Evolutionary conservation across 495 filamentous ascomycete genomes (phyloP).

Genomic region (Tuber borchii): DNA sequence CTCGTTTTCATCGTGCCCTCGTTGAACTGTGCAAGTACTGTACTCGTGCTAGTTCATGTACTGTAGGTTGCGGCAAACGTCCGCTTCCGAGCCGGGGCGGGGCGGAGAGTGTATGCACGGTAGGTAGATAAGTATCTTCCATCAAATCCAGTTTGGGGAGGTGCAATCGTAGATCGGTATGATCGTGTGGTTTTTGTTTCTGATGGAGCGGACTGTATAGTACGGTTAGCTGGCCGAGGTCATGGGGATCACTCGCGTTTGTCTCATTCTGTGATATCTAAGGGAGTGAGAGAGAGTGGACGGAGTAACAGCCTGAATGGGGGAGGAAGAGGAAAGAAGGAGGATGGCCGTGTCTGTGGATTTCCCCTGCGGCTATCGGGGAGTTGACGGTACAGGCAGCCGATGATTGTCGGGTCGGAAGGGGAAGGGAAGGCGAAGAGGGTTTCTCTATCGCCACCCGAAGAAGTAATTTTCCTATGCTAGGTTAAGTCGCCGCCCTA

Average conservation of each 20-base stretch:
- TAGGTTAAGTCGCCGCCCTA: background rate
- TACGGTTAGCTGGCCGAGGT: background rate
- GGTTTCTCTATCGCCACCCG: no score
- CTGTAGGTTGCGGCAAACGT: background rate
- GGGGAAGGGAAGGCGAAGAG: background rate
- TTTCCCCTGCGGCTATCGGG: background rate
- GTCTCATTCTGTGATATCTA: background rate
- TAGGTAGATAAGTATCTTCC: background rate
- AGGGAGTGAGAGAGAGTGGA: background rate
- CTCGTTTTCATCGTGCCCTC: background rate
- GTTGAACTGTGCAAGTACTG: background rate
- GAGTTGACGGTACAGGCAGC: no score
- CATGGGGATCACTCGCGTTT: conserved; percentile 1
- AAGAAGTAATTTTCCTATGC: background rate
- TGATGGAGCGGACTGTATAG: background rate
- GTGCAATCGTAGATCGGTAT: background rate
- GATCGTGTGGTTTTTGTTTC: background rate
- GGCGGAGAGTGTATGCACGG: background rate
- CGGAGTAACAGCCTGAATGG: background rate
- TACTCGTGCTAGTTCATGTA: background rate
- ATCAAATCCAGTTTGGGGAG: background rate
- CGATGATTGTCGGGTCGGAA: background rate
- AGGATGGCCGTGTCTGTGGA: background rate
- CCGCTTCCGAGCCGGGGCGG: background rate
- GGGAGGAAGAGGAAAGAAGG: background rate